Conservation (phyloP, 2,329 filamentous ascomycete species). For the Fusarium staphyleae region DNA sequence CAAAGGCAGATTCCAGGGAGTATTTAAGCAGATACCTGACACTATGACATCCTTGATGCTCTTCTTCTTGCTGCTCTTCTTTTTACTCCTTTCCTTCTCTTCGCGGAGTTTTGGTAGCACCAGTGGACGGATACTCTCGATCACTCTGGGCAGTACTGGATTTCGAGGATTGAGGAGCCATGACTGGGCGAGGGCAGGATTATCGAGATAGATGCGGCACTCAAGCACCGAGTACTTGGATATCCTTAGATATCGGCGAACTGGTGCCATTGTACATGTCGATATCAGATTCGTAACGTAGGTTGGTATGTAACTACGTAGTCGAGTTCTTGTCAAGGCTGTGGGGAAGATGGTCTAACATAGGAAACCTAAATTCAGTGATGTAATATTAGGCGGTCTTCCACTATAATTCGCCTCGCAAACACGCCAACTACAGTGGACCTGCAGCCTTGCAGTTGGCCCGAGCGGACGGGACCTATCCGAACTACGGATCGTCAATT, state of each 20-base stretch:
- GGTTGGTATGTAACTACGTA: background rate
- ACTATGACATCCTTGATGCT: constrained; percentile 87
- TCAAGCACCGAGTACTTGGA: constrained; percentile 95
- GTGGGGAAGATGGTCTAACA: too few species aligned
- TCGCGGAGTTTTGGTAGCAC: constrained; percentile 92
- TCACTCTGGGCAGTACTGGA: constrained; percentile 80
- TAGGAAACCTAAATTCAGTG: too few species aligned
- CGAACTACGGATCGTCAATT: constrained; percentile 26
- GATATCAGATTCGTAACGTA: background rate
- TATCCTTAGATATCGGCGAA: constrained; percentile 89
- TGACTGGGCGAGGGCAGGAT: constrained; percentile 79
- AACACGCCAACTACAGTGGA: constrained; percentile 11
- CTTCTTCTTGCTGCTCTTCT: constrained; percentile 75
- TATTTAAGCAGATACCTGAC: constrained; percentile 69
- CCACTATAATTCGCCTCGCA: constrained; percentile 27
- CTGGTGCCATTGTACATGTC: constrained; percentile 73
- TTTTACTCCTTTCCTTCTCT: constrained; percentile 70
- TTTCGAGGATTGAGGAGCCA: constrained; percentile 84
- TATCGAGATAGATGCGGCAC: constrained; percentile 94
- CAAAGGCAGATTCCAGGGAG: background rate
- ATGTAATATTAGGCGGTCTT: constrained; percentile 33
- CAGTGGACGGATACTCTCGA: constrained; percentile 82
- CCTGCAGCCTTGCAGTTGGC: constrained; percentile 40
- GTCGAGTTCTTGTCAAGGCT: background rate
- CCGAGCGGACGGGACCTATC: background rate